These are phyloP conservation scores for Diaporthe humulicola DNA, from an alignment of 2,329 filamentous ascomycete species.

Conservation along the genomic window DNA sequence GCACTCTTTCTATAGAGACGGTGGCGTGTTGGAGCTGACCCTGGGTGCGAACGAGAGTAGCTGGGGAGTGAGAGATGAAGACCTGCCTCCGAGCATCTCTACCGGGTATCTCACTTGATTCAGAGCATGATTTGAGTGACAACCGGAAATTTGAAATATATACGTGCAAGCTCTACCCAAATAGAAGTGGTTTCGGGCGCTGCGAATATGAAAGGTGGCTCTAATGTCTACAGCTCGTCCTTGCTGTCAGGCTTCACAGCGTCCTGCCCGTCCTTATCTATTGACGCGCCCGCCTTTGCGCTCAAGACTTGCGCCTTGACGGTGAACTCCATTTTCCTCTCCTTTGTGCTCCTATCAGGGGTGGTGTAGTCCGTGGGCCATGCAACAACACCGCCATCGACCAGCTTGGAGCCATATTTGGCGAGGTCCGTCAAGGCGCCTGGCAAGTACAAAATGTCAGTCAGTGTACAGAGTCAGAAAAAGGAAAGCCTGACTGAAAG, in stretches of 20 bases:
- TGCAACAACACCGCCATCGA: slow-evolving; percentile 47
- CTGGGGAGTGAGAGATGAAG: slow-evolving; percentile 64
- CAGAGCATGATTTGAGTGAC: no score
- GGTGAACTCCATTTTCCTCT: slow-evolving; percentile 51
- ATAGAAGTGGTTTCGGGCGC: not conserved
- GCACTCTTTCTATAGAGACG: slow-evolving; percentile 71
- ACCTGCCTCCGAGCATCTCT: slow-evolving; percentile 63
- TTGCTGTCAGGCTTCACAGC: slow-evolving; percentile 29
- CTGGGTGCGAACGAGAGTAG: slow-evolving; percentile 63
- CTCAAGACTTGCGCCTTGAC: slow-evolving; percentile 53
- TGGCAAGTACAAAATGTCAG: slow-evolving; percentile 34
- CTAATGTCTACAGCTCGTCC: slow-evolving; percentile 35
- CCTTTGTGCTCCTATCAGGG: slow-evolving; percentile 42
- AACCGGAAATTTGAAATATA: not conserved
- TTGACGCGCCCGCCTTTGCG: slow-evolving; percentile 42
- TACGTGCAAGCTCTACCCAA: not conserved
- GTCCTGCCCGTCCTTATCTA: slow-evolving; percentile 16
- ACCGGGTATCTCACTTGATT: slow-evolving; percentile 34
- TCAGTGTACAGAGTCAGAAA: no score
- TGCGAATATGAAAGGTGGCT: not conserved
- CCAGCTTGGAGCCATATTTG: slow-evolving; percentile 45
- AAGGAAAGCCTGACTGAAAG: not conserved
- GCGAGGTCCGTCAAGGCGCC: slow-evolving; percentile 45
- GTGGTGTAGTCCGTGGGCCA: slow-evolving; percentile 49
- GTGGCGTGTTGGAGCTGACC: slow-evolving; percentile 67